These are phyloP conservation scores for Teunomyces stri DNA, from an alignment of 805 yeast genomes.

Conservation along the genomic window DNA sequence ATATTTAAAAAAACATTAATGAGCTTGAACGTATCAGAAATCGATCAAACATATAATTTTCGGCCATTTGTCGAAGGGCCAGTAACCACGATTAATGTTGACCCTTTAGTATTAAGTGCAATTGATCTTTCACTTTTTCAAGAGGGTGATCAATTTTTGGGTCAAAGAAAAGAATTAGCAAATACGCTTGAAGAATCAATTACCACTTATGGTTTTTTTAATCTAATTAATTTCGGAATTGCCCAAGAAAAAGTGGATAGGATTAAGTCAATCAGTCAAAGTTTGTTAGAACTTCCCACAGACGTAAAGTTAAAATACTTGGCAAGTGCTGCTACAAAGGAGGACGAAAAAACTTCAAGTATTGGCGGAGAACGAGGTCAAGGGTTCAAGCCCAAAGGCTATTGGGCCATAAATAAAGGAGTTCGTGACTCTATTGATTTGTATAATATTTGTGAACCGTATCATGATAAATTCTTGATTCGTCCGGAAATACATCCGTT, in stretches of 20 bases:
- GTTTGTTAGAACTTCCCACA: conserved; percentile 8
- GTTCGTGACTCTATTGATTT: conserved; percentile 44
- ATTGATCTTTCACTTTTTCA: conserved; percentile 8
- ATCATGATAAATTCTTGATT: conserved; percentile 30
- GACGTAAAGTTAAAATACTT: conserved; percentile 9
- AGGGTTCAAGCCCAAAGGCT: conserved; percentile 49
- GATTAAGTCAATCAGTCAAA: conserved; percentile 9
- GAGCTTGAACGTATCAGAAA: neutral
- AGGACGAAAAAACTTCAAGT: conserved; percentile 8
- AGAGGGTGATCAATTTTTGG: conserved; percentile 6
- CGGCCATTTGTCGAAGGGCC: conserved; percentile 11
- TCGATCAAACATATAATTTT: conserved; percentile 10
- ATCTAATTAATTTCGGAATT: conserved; percentile 10
- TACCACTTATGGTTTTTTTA: conserved; percentile 10
- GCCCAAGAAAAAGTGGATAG: conserved; percentile 3
- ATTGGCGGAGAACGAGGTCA: conserved; percentile 47
- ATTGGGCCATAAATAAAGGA: conserved; percentile 46
- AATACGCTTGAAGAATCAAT: conserved; percentile 8
- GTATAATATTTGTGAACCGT: conserved; percentile 42
- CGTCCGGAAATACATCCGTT: conserved; percentile 36
- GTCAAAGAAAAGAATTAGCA: conserved; percentile 7
- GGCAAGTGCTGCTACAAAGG: conserved; percentile 11
- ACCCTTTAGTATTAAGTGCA: conserved; percentile 7
- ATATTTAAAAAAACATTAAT: neutral
- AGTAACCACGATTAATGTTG: neutral